A percentile compares a stretch with the other conserved stretches of the same genome.
Conservation (phyloP, 108 stramenopile species). For the Skeletonema potamos region DNA sequence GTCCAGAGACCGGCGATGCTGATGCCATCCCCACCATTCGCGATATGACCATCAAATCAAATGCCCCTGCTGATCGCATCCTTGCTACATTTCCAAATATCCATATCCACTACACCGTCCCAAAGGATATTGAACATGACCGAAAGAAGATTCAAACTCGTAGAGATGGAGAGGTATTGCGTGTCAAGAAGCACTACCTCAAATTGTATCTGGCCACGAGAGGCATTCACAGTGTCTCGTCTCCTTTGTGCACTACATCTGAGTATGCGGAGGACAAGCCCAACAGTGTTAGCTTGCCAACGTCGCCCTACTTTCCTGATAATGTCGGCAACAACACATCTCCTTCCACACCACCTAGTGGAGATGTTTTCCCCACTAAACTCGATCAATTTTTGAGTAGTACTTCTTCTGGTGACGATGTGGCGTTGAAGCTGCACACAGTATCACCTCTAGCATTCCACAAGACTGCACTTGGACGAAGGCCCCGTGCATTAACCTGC, state of each 20-base stretch:
- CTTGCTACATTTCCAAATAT: conserved; percentile 44
- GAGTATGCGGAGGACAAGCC: background rate
- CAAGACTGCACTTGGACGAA: background rate
- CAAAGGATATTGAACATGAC: background rate
- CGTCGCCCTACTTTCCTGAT: background rate
- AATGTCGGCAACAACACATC: background rate
- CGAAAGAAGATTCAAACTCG: conserved; percentile 34
- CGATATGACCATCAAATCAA: conserved; percentile 49
- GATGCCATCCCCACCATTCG: conserved; percentile 42
- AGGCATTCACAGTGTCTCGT: conserved; percentile 31
- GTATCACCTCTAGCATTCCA: background rate
- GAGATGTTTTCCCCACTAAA: background rate
- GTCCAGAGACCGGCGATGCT: conserved; percentile 17
- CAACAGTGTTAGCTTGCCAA: background rate
- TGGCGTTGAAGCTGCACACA: background rate
- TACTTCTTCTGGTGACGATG: background rate
- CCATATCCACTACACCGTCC: background rate
- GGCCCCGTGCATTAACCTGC: conserved; percentile 5
- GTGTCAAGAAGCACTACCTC: conserved; percentile 53
- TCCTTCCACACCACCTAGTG: background rate
- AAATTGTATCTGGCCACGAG: conserved; percentile 45
- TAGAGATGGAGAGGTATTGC: conserved; percentile 48
- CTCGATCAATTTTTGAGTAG: background rate
- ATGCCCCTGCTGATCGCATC: conserved; percentile 36
- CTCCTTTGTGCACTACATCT: background rate